Conservation (phyloP, 148 eudicot species). For the Fagopyrum tataricum region DNA sequence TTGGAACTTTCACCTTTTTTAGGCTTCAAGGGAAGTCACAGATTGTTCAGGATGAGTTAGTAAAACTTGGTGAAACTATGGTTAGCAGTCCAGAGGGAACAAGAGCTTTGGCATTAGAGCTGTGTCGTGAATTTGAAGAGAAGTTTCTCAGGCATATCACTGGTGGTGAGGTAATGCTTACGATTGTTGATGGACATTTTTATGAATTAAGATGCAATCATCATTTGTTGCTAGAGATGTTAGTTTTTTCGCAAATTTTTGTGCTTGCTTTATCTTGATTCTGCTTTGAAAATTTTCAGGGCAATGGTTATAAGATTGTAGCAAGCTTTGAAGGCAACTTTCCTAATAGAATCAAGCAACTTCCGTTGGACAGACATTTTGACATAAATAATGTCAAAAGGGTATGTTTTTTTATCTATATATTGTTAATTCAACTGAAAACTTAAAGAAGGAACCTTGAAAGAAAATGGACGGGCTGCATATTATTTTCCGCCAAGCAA, state of each 20-base stretch:
- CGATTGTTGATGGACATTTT: neutral
- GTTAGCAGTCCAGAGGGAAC: conserved; percentile 92
- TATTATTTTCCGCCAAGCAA: neutral
- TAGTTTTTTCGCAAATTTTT: neutral
- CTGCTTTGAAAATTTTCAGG: conserved; percentile 37
- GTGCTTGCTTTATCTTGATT: neutral
- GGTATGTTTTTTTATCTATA: conserved; percentile 29
- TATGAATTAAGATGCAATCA: neutral
- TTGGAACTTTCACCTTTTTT: conserved; percentile 6
- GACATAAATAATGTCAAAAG: conserved; percentile 94
- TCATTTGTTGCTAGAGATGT: neutral
- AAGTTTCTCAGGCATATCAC: conserved; percentile 83
- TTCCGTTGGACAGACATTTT: conserved; percentile 92
- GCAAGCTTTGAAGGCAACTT: conserved; percentile 96
- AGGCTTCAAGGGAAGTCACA: conserved; percentile 99
- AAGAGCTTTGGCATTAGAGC: conserved; percentile 92
- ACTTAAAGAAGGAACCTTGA: neutral
- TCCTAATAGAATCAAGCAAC: conserved; percentile 94
- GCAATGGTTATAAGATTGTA: conserved; percentile 94
- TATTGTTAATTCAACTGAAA: neutral
- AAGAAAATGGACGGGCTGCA: neutral
- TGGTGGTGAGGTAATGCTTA: conserved; percentile 79
- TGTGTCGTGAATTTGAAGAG: conserved; percentile 99
- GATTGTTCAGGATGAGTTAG: conserved; percentile 83
- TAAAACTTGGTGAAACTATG: conserved; percentile 93